A percentile compares a stretch with the other conserved stretches of the same genome.
Evolutionary conservation across 768 basidiomycete species (phyloP).

Genomic region (Phaeotremella skinneri): DNA sequence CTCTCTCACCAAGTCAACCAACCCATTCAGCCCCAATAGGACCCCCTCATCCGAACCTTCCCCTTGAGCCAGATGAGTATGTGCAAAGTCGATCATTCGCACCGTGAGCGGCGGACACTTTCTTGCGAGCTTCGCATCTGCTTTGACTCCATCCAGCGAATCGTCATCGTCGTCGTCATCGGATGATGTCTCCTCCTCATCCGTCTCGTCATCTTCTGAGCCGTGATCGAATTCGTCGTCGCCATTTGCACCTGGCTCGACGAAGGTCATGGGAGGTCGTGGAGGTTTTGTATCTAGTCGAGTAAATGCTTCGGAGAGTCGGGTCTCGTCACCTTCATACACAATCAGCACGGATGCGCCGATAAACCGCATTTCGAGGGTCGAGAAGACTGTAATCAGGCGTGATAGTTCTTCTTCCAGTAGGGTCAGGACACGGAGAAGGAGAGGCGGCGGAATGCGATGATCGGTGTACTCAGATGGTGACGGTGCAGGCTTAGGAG

Average conservation of each 20-base stretch:
- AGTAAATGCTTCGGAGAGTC: constrained; percentile 50
- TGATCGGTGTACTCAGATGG: constrained; percentile 15
- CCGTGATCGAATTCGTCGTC: constrained; percentile 49
- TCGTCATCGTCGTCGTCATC: constrained; percentile 46
- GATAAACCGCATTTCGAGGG: constrained; percentile 72
- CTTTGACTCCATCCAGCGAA: constrained; percentile 29
- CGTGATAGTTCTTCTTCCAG: constrained; percentile 56
- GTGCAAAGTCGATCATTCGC: constrained; percentile 92
- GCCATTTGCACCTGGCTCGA: constrained; percentile 13
- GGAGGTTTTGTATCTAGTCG: constrained; percentile 21
- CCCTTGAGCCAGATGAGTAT: constrained; percentile 67
- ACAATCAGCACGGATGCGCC: constrained; percentile 77
- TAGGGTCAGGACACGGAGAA: constrained; percentile 62
- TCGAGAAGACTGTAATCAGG: constrained; percentile 58
- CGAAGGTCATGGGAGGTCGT: constrained; percentile 18
- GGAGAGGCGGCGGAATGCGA: constrained; percentile 40
- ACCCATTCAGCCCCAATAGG: constrained; percentile 67
- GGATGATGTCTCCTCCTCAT: constrained; percentile 12
- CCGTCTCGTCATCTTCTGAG: constrained; percentile 17
- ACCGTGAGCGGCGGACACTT: constrained; percentile 61
- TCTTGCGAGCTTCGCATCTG: constrained; percentile 29
- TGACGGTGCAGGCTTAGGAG: not conserved
- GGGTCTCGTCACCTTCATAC: constrained; percentile 65
- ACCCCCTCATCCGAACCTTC: constrained; percentile 77
- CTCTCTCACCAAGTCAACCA: constrained; percentile 62